Percentiles rank a stretch among this genome's conserved stretches.
phyloP scores from a whole-genome alignment of 75 land plant genomes.

The Ceratopteris richardii region DNA sequence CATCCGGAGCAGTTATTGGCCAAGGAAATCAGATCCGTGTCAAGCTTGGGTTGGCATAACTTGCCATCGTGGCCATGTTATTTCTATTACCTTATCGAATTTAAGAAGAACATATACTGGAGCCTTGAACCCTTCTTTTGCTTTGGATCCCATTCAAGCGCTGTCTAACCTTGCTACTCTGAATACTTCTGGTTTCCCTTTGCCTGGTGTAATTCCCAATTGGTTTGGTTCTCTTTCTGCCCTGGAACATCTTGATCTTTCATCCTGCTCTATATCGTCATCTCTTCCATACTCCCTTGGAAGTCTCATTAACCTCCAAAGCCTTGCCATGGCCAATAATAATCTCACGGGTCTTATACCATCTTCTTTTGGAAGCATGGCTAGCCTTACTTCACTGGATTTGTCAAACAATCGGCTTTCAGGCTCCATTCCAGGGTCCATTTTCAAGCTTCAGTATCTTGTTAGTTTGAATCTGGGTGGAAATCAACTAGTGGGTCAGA shows the following conservation, averaged over 20 bases:
- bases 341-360: constrained; percentile 37
- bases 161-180: constrained; percentile 43
- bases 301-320: constrained; percentile 18
- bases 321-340: constrained; percentile 31
- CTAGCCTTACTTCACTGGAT: constrained; percentile 34
- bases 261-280: constrained; percentile 42
- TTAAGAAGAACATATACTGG: constrained; percentile 62
- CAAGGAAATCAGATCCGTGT: constrained; percentile 65
- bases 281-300: constrained; percentile 50
- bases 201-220: constrained; percentile 64
- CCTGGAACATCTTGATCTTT: constrained; percentile 52
- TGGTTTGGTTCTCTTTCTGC: constrained; percentile 52
- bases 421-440: constrained; percentile 49
- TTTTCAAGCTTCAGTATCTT: constrained; percentile 23
- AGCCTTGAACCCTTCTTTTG: constrained; percentile 41
- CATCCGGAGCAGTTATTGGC: constrained; percentile 73
- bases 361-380: constrained; percentile 29
- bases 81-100: constrained; percentile 47
- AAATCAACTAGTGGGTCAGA: constrained; percentile 18
- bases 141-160: constrained; percentile 48
- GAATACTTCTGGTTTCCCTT: constrained; percentile 57
- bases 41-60: constrained; percentile 52
- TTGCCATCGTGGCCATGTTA: constrained; percentile 50
- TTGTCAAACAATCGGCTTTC: constrained; percentile 50
- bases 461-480: constrained; percentile 20